Conservation (phyloP, 176 grass and related monocot genomes). For the Phoenix roebelenii region DNA sequence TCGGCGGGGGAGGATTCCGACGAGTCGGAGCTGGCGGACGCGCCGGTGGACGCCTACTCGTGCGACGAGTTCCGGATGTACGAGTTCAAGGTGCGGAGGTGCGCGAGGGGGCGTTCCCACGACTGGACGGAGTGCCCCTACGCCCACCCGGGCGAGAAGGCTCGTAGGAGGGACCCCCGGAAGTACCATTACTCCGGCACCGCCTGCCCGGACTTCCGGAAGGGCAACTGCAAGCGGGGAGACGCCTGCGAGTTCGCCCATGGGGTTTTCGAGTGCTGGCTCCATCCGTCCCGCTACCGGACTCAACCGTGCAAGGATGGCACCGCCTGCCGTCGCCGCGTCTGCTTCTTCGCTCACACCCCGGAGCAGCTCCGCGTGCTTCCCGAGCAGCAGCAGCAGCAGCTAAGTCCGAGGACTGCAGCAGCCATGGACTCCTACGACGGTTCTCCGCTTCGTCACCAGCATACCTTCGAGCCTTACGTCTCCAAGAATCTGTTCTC, state of each 20-base stretch:
- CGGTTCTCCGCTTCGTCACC: slow-evolving; percentile 53
- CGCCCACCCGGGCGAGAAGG: slow-evolving; percentile 92
- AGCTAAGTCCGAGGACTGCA: not conserved
- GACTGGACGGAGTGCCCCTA: slow-evolving; percentile 99
- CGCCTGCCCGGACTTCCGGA: slow-evolving; percentile 88
- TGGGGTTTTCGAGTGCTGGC: slow-evolving; percentile 99
- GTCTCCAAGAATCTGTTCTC: slow-evolving; percentile 38
- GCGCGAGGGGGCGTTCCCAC: slow-evolving; percentile 57
- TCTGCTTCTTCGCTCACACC: slow-evolving; percentile 96
- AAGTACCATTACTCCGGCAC: slow-evolving; percentile 94
- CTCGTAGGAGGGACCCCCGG: slow-evolving; percentile 67
- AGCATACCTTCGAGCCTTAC: slow-evolving; percentile 56
- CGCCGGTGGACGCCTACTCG: slow-evolving; percentile 42
- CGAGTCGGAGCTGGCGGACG: not conserved
- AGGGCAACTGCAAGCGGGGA: slow-evolving; percentile 79
- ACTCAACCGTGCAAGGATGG: slow-evolving; percentile 98
- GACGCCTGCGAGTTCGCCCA: slow-evolving; percentile 89
- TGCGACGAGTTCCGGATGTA: slow-evolving; percentile 98
- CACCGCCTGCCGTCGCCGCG: slow-evolving; percentile 63
- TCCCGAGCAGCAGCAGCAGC: slow-evolving; percentile 37
- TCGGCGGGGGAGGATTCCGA: slow-evolving; percentile 19
- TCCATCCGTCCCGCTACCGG: slow-evolving; percentile 85
- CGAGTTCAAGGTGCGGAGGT: slow-evolving; percentile 93
- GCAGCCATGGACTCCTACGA: slow-evolving; percentile 55
- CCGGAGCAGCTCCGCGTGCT: slow-evolving; percentile 70